These are phyloP conservation scores for Zygnema cylindricum DNA, from an alignment of 139 green algal genomes.

Conservation along the genomic window DNA sequence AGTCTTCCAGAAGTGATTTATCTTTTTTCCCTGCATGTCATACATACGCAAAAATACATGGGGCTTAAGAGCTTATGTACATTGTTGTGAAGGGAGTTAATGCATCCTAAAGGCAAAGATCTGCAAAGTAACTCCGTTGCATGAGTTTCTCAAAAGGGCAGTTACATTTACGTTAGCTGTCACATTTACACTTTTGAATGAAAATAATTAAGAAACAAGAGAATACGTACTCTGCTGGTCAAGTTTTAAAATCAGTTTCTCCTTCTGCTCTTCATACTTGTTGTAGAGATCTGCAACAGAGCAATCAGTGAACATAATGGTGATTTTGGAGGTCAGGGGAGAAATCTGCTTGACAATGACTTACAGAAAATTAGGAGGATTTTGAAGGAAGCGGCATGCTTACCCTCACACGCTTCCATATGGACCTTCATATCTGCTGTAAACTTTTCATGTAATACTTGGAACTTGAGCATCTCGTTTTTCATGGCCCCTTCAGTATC, in stretches of 20 bases:
- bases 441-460: background rate
- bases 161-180: no score
- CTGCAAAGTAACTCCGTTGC: no score
- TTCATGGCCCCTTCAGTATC: background rate
- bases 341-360: no score
- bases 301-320: background rate
- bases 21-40: background rate
- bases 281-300: background rate
- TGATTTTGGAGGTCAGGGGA: no score
- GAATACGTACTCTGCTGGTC: background rate
- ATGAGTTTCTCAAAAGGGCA: no score
- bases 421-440: background rate
- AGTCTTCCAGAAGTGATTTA: background rate
- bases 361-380: no score
- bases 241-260: background rate
- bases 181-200: no score
- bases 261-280: background rate
- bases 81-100: no score
- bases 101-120: no score
- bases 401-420: background rate
- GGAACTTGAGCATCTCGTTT: background rate
- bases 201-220: no score
- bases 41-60: no score
- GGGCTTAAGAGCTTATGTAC: no score
- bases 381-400: background rate